Conservation (phyloP, 495 filamentous ascomycete species). For the Ramalina peruviana region DNA sequence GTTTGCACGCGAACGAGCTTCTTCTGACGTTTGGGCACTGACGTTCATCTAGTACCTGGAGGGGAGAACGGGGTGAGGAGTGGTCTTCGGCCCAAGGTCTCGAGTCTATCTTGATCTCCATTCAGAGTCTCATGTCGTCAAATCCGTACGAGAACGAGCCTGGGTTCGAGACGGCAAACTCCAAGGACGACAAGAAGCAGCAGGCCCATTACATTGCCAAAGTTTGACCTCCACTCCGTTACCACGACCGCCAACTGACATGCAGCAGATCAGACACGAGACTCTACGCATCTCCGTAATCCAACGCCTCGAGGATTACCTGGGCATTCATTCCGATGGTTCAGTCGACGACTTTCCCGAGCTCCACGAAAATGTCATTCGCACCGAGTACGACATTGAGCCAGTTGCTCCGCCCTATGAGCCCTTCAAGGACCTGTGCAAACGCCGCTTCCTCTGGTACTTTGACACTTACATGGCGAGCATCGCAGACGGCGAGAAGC, state of each 20-base stretch:
- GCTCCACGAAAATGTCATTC: slow-evolving; percentile 12
- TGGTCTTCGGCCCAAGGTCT: slow-evolving; percentile 94
- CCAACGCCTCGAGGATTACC: slow-evolving; percentile 65
- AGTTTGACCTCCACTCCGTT: slow-evolving; percentile 28
- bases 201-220: slow-evolving; percentile 77
- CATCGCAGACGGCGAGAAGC: slow-evolving; percentile 44
- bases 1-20: slow-evolving; percentile 30
- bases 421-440: slow-evolving; percentile 81
- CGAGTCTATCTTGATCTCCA: slow-evolving; percentile 87
- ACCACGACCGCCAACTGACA: background rate
- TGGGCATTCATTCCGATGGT: slow-evolving; percentile 47
- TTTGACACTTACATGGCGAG: slow-evolving; percentile 68
- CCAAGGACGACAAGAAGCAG: slow-evolving; percentile 52
- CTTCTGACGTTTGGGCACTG: no score
- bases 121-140: slow-evolving; percentile 85
- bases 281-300: slow-evolving; percentile 78
- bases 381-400: slow-evolving; percentile 30
- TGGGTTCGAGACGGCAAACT: slow-evolving; percentile 67
- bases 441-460: slow-evolving; percentile 92
- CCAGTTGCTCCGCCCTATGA: slow-evolving; percentile 45
- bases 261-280: slow-evolving; percentile 71
- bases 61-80: slow-evolving; percentile 73
- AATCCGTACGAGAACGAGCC: slow-evolving; percentile 97
- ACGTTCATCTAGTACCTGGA: slow-evolving; percentile 62
- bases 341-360: slow-evolving; percentile 23